Base-by-base conservation (phyloP, 2,329 filamentous ascomycete species). In the Ceratocystis albifundus region DNA sequence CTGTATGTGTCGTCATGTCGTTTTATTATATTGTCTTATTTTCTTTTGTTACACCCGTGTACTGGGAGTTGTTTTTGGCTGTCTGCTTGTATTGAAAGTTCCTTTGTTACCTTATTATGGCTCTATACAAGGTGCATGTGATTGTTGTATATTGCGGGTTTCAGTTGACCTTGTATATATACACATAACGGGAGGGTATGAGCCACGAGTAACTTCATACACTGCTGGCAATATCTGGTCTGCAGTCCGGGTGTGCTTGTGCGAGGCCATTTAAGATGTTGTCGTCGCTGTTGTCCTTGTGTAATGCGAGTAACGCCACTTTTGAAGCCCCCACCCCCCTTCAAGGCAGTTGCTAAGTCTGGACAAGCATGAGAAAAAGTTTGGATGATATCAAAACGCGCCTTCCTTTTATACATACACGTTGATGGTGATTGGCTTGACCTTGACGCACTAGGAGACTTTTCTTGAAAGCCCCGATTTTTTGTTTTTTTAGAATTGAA, bases 1-100 rank as follows among this genome's bases (percentile, higher is more conserved):
- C 30, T 2, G n/a, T 59, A n/a, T 59, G n/a, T 25, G 55, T 20
- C 8, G 30, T 17, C 25, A 46, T 6, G 46, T 25, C 46, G 28
- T 64, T 41, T 64, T 41, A 46, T 25, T 64, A 55, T 55, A 32
- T 22, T 61, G 50, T 65, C 64, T 65, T 65, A 30, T 61, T 32
- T 44, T 45, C 17, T 36, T 61, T 22, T 64, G 36, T 25, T 30
- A 62, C 32, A 62, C 55, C 20, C 36, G 55, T 36, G 25, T 28
- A 32, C 30, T 8, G 10, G 28, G 55, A 59, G 55, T 59, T 59
- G 55, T 36, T 32, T 32, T 25, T 59, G 28, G 7, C 5, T 36
- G 8, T 59, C 36, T 55, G n/a, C 32, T 59, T 59, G 28, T 59
- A 59, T 59, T 25, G 30, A 17, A 59, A 36, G 55, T 59, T 59